Percentiles rank a stretch among this genome's conserved stretches.
Conservation (phyloP, 2,329 filamentous ascomycete species). For the Colletotrichum tabaci region DNA sequence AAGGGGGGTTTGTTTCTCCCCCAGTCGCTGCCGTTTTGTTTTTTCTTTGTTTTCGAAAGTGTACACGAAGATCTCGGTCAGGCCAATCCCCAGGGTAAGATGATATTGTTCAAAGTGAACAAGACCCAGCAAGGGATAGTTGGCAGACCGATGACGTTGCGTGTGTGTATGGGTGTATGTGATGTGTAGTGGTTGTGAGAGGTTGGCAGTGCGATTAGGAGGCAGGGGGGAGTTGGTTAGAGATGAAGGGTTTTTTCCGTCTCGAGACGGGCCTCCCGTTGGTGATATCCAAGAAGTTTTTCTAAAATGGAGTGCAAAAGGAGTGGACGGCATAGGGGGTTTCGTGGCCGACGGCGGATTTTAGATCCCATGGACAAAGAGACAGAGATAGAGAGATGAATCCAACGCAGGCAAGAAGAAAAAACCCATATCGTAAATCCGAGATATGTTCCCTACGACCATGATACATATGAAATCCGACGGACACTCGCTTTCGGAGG, state of each 20-base stretch:
- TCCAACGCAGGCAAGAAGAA: constrained; percentile 32
- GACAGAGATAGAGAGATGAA: constrained; percentile 7
- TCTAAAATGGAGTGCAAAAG: constrained; percentile 46
- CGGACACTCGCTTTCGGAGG: constrained; percentile 40
- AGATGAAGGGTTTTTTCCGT: constrained; percentile 2
- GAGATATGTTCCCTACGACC: constrained; percentile 55
- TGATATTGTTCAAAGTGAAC: constrained; percentile 18
- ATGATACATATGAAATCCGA: constrained; percentile 44
- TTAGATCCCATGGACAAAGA: constrained; percentile 47
- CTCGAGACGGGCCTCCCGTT: constrained; percentile 27
- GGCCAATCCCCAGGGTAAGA: constrained; percentile 19
- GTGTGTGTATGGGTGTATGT: background rate
- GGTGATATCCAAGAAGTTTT: constrained; percentile 35
- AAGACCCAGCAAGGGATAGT: constrained; percentile 9
- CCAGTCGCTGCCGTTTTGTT: constrained; percentile 30
- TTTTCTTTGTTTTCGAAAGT: background rate
- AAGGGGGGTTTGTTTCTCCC: background rate
- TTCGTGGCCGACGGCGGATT: constrained; percentile 43
- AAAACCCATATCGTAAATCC: constrained; percentile 42
- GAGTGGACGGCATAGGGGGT: constrained; percentile 58
- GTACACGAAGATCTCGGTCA: constrained; percentile 12
- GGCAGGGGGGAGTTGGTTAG: background rate
- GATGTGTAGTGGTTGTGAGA: background rate
- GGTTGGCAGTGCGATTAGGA: constrained; percentile 10
- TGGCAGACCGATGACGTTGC: constrained; percentile 22